Evolutionary conservation across 2,329 filamentous ascomycete genomes (phyloP).

Genomic region (Aspergillus pseudoviridinutans): DNA sequence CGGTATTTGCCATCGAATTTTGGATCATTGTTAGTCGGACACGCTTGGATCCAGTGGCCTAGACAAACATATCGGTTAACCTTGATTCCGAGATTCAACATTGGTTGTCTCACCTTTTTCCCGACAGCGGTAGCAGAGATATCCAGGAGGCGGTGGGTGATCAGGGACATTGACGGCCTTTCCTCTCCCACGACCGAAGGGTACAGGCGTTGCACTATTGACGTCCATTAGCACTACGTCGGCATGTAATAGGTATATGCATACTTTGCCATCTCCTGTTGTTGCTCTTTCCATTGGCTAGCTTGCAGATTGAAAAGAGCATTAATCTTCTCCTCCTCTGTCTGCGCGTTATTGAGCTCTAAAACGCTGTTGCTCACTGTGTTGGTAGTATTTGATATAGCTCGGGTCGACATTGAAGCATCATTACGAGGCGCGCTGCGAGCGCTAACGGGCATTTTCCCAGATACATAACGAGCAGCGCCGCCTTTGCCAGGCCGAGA

Average conservation of each 20-base stretch:
- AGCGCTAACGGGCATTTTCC: conserved; percentile 86
- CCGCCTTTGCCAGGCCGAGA: conserved; percentile 80
- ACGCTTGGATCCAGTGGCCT: conserved; percentile 97
- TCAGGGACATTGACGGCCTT: conserved; percentile 70
- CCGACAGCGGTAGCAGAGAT: conserved; percentile 93
- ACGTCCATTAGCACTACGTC: conserved; percentile 28
- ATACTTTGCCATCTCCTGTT: conserved; percentile 86
- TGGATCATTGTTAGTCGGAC: conserved; percentile 96
- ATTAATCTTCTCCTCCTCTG: conserved; percentile 88
- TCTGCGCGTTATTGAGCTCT: conserved; percentile 73
- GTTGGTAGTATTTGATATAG: conserved; percentile 29
- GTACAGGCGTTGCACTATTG: conserved; percentile 43
- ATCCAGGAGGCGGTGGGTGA: conserved; percentile 87
- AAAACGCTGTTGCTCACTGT: conserved; percentile 53
- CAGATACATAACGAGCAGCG: conserved; percentile 91
- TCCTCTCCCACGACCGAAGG: conserved; percentile 35
- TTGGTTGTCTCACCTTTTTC: conserved; percentile 63
- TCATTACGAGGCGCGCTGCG: conserved; percentile 73
- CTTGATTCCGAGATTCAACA: background rate
- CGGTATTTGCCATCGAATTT: conserved; percentile 90
- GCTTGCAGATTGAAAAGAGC: conserved; percentile 89
- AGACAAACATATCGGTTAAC: conserved; percentile 24
- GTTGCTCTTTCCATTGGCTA: conserved; percentile 88
- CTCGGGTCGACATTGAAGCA: conserved; percentile 40
- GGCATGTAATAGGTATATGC: conserved; percentile 14